Base-by-base conservation (phyloP, 1,139 yeast genomes). In the Groenewaldozyma sp. region DNA sequence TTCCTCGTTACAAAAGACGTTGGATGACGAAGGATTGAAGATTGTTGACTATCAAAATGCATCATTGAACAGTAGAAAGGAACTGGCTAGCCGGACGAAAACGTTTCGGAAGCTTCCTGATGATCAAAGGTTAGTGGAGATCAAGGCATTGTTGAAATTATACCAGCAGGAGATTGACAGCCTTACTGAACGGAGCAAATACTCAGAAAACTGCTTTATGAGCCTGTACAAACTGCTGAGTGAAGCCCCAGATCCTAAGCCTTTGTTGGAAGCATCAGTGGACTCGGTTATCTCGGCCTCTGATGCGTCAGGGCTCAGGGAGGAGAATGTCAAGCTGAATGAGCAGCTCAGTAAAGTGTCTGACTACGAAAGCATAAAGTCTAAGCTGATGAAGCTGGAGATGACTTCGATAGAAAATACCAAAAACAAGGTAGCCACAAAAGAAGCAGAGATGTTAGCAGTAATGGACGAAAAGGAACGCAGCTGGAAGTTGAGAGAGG, bases 231-330 rank as follows among this genome's bases (percentile, higher is more conserved):
- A 87, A 43, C 65, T 75, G 20, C 64, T 91, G 11, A 84, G 87
- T 2, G 95, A 88, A 55, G 91, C 94, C 0, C 96, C 97, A 0
- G 96, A 91, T 61, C 97, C 97, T 3, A 73, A 72, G 45, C 94
- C 95, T 2, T 62, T 88, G 35, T 64, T 88, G 42, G 86, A 82
- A 52, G 71, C 75, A 28, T 76, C 93, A 2, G 60, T 82, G 26
- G 84, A 81, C 41, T 74, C 84, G 2, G 78, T 82, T n/a, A 60
- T 71, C 10, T 73, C 74, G 27, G 68, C 73, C 1, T 67, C 73
- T 11, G 87, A 83, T 42, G 63, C 73, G 2, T 71, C 70, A 2
- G 62, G 63, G 10, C 60, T 82, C 38, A 68, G 70, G 45, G 63
- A 64, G 18, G 84, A 82, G 53, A 74, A 81, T 42, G 61, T 64